Conservation (phyloP, 2,329 filamentous ascomycete genomes). For the Diplodia intermedia region DNA sequence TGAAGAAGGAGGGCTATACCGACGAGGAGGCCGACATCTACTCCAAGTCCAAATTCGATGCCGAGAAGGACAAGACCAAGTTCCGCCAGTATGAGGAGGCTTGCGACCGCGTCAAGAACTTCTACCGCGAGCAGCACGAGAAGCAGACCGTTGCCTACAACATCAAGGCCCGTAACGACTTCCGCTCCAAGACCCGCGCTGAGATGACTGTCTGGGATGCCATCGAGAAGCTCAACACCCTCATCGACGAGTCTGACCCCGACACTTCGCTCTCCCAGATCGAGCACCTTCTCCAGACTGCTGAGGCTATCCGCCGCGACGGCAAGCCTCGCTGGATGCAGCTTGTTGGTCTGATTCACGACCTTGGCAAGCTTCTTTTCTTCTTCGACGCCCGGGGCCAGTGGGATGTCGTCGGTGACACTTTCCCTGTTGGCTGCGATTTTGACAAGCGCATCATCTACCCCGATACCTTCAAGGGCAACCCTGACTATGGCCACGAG, state of each 20-base stretch:
- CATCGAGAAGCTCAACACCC: slow-evolving; percentile 88
- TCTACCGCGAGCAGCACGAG: slow-evolving; percentile 76
- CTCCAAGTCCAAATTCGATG: slow-evolving; percentile 71
- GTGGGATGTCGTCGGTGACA: slow-evolving; percentile 92
- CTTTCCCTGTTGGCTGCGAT: slow-evolving; percentile 78
- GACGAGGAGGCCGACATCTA: slow-evolving; percentile 59
- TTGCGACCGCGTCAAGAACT: slow-evolving; percentile 83
- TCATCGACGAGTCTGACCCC: slow-evolving; percentile 90
- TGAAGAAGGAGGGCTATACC: slow-evolving; percentile 57
- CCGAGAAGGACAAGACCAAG: slow-evolving; percentile 76
- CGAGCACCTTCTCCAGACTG: slow-evolving; percentile 85
- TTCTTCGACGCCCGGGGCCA: slow-evolving; percentile 85
- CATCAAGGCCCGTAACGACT: slow-evolving; percentile 75
- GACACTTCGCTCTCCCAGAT: slow-evolving; percentile 89
- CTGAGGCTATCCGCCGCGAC: slow-evolving; percentile 87
- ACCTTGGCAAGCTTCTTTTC: slow-evolving; percentile 80
- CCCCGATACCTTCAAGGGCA: slow-evolving; percentile 75
- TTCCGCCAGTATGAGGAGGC: slow-evolving; percentile 86
- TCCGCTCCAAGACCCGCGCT: slow-evolving; percentile 70
- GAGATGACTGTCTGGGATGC: slow-evolving; percentile 90
- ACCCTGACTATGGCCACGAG: slow-evolving; percentile 74
- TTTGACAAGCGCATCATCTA: slow-evolving; percentile 82
- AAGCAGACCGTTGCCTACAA: slow-evolving; percentile 86
- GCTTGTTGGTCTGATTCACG: slow-evolving; percentile 77
- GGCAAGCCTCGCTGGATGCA: slow-evolving; percentile 85